Percentiles rank a stretch among this genome's conserved stretches.
Conservation (phyloP, 2,329 filamentous ascomycete species). For the Tympanopsis confertula region DNA sequence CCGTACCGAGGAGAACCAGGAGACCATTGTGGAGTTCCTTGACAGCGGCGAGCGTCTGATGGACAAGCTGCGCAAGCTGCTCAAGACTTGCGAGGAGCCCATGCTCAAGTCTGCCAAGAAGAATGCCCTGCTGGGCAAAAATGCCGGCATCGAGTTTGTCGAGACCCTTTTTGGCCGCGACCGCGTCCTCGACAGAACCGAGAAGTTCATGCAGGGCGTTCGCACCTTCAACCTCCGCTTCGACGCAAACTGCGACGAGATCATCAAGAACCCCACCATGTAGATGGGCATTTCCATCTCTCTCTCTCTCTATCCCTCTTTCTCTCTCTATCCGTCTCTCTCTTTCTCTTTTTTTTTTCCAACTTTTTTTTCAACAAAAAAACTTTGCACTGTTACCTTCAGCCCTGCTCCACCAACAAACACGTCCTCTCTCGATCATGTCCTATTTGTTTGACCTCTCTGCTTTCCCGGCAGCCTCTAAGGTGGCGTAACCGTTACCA, state of each 20-base stretch:
- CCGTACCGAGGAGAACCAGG: conserved; percentile 59
- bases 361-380: too few relatives aligned
- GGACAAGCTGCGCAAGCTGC: conserved; percentile 70
- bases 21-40: conserved; percentile 83
- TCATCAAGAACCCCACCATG: conserved; percentile 52
- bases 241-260: conserved; percentile 88
- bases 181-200: conserved; percentile 76
- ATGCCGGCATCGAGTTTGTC: conserved; percentile 88
- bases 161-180: conserved; percentile 90
- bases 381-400: too few relatives aligned
- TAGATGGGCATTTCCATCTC: conserved; percentile 21
- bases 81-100: conserved; percentile 87
- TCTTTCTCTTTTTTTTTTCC: too few relatives aligned
- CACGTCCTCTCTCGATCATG: too few relatives aligned
- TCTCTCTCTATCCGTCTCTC: too few relatives aligned
- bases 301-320: conserved; percentile 8
- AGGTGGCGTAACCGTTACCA: too few relatives aligned
- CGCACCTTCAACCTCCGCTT: conserved; percentile 86
- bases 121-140: conserved; percentile 70
- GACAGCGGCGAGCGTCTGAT: conserved; percentile 78
- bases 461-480: too few relatives aligned
- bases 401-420: too few relatives aligned
- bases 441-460: too few relatives aligned
- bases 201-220: conserved; percentile 83
- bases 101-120: conserved; percentile 88